These are phyloP conservation scores for Trametes cingulata DNA, from an alignment of 768 basidiomycete species.

Conservation along the genomic window DNA sequence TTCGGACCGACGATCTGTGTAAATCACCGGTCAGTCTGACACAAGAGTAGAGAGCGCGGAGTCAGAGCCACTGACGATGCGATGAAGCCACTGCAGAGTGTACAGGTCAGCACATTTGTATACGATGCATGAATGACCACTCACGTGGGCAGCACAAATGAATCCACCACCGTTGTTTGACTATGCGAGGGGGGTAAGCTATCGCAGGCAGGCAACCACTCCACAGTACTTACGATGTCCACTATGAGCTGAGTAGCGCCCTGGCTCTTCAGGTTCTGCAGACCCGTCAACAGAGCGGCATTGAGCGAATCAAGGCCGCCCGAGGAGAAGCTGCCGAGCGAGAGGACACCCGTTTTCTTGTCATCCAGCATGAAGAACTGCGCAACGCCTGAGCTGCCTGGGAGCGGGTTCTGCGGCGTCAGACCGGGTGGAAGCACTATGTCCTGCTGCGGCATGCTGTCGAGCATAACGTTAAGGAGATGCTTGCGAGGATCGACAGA, in stretches of 20 bases:
- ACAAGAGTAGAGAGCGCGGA: not conserved
- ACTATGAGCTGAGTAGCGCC: slow-evolving; percentile 58
- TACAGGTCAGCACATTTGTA: not conserved
- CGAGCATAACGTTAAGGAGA: slow-evolving; percentile 50
- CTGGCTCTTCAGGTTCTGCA: slow-evolving; percentile 45
- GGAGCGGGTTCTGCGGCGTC: slow-evolving; percentile 39
- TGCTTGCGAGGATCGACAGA: slow-evolving; percentile 31
- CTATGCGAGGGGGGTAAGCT: slow-evolving; percentile 2
- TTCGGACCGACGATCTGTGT: slow-evolving; percentile 51
- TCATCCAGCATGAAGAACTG: slow-evolving; percentile 59
- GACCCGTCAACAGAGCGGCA: slow-evolving; percentile 44
- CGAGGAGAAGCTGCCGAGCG: slow-evolving; percentile 59
- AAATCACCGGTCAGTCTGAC: not conserved
- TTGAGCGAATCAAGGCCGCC: slow-evolving; percentile 44
- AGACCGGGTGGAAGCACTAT: slow-evolving; percentile 37
- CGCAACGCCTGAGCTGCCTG: slow-evolving; percentile 50
- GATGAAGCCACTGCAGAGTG: slow-evolving; percentile 38
- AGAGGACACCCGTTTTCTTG: slow-evolving; percentile 53
- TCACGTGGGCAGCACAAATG: slow-evolving; percentile 61
- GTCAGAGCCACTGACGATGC: slow-evolving; percentile 32
- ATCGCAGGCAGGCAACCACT: too few relatives aligned
- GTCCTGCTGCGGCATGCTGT: slow-evolving; percentile 46
- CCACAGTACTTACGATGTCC: slow-evolving; percentile 42
- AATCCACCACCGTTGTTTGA: slow-evolving; percentile 42
- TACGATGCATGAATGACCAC: slow-evolving; percentile 15